Evolutionary conservation across 140 eudicot genomes (phyloP).

Genomic region (Erigeron philadelphicus): DNA sequence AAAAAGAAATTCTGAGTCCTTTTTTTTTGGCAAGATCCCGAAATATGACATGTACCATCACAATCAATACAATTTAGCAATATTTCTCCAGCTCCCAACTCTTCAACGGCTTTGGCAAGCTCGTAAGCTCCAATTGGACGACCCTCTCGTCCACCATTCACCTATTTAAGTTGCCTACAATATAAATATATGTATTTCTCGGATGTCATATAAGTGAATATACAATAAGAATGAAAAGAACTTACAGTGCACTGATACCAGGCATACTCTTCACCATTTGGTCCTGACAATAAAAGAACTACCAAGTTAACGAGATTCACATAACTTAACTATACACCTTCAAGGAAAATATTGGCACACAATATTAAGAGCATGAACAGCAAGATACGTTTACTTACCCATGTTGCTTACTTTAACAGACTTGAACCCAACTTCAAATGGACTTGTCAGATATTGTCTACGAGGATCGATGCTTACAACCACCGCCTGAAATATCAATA

Average conservation of each 20-base stretch:
- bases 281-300: slow-evolving; percentile 46
- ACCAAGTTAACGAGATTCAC: slow-evolving; percentile 1
- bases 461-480: slow-evolving; percentile 99
- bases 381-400: slow-evolving; percentile 38
- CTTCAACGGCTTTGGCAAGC: slow-evolving; percentile 99
- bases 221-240: not conserved
- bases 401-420: slow-evolving; percentile 54
- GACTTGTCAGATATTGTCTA: slow-evolving; percentile 70
- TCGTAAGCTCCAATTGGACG: slow-evolving; percentile 98
- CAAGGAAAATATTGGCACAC: not conserved
- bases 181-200: not conserved
- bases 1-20: not conserved
- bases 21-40: not conserved
- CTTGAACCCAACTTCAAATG: slow-evolving; percentile 64
- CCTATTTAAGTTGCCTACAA: slow-evolving; percentile 37
- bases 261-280: slow-evolving; percentile 92
- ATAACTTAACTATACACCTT: not conserved
- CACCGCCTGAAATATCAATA: slow-evolving; percentile 60
- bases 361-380: not conserved
- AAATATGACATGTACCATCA: slow-evolving; percentile 50
- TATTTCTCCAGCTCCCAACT: slow-evolving; percentile 96
- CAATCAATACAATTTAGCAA: slow-evolving; percentile 97
- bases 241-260: slow-evolving; percentile 99
- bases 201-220: not conserved
- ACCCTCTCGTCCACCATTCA: slow-evolving; percentile 96